Percentiles rank a stretch among this genome's conserved stretches.
Conservation (phyloP, 805 yeast genomes). For the Wickerhamiella bombiphila region DNA sequence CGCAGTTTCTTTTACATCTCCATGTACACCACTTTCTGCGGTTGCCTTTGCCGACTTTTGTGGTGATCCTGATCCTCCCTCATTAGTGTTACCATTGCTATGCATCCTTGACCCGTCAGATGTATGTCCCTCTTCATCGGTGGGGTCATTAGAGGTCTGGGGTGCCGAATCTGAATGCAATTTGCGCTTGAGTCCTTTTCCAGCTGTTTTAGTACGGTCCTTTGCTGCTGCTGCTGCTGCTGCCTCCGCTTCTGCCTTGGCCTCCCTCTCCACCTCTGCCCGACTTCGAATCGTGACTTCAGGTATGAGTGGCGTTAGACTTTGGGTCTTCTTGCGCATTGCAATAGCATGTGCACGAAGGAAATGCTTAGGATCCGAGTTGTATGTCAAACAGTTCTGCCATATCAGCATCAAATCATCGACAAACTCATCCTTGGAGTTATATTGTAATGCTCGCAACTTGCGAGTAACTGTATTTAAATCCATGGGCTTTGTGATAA, state of each 20-base stretch:
- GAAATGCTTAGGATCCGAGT: slow-evolving; percentile 89
- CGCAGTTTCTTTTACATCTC: slow-evolving; percentile 2
- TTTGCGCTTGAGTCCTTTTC: slow-evolving; percentile 12
- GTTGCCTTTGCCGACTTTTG: too few species aligned
- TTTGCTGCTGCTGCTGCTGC: slow-evolving; percentile 7
- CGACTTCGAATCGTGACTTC: slow-evolving; percentile 59
- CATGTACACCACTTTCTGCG: too few species aligned
- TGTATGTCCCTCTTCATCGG: neutral
- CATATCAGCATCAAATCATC: slow-evolving; percentile 90
- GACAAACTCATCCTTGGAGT: slow-evolving; percentile 78
- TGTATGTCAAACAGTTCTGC: slow-evolving; percentile 85
- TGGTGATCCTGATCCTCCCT: too few species aligned
- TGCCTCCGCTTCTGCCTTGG: slow-evolving; percentile 18
- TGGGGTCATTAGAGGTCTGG: neutral
- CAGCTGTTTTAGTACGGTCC: slow-evolving; percentile 1
- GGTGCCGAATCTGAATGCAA: too few species aligned
- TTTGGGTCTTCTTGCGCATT: slow-evolving; percentile 79
- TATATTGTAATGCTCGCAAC: slow-evolving; percentile 65
- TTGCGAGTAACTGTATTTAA: slow-evolving; percentile 87
- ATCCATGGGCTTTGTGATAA: slow-evolving; percentile 93
- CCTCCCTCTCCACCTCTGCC: slow-evolving; percentile 28
- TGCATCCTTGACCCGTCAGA: too few species aligned
- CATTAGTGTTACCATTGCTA: too few species aligned
- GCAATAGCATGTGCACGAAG: slow-evolving; percentile 84
- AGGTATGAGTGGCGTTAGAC: slow-evolving; percentile 73